Evolutionary conservation across 2,329 filamentous ascomycete genomes (phyloP).

Genomic region (Pseudogymnoascus sp.): DNA sequence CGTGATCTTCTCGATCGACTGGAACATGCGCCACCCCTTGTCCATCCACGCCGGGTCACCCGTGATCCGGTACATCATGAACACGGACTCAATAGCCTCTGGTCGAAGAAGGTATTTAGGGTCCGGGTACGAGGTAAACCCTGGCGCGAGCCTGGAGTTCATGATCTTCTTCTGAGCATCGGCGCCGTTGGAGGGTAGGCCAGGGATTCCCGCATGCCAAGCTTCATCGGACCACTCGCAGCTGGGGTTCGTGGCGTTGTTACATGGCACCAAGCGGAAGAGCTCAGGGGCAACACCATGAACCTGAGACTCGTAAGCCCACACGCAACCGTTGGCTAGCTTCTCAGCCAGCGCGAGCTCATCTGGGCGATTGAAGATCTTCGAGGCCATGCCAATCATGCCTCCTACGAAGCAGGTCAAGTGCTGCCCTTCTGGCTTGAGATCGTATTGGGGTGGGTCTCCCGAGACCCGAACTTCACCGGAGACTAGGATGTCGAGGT

Average conservation of each 20-base stretch:
- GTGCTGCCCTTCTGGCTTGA: constrained; percentile 34
- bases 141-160: constrained; percentile 33
- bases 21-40: constrained; percentile 37
- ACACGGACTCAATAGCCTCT: constrained; percentile 59
- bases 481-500: constrained; percentile 36
- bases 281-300: constrained; percentile 60
- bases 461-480: constrained; percentile 35
- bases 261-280: constrained; percentile 42
- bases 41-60: constrained; percentile 27
- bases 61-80: constrained; percentile 39
- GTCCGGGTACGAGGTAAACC: constrained; percentile 37
- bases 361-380: constrained; percentile 48
- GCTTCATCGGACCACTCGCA: constrained; percentile 37
- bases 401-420: constrained; percentile 62
- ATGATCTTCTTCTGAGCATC: constrained; percentile 8
- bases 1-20: constrained; percentile 33
- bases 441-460: constrained; percentile 47
- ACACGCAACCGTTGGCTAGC: constrained; percentile 61
- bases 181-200: not conserved
- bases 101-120: constrained; percentile 43
- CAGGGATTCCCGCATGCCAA: not conserved
- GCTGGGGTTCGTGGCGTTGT: constrained; percentile 35
- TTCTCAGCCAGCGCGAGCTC: constrained; percentile 56
- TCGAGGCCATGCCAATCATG: constrained; percentile 59
- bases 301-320: constrained; percentile 55